Evolutionary conservation across 192 early-diverging fungal species (phyloP), one percentile per base, ranked within the genome.

Genomic region (Coemansia sp.): DNA sequence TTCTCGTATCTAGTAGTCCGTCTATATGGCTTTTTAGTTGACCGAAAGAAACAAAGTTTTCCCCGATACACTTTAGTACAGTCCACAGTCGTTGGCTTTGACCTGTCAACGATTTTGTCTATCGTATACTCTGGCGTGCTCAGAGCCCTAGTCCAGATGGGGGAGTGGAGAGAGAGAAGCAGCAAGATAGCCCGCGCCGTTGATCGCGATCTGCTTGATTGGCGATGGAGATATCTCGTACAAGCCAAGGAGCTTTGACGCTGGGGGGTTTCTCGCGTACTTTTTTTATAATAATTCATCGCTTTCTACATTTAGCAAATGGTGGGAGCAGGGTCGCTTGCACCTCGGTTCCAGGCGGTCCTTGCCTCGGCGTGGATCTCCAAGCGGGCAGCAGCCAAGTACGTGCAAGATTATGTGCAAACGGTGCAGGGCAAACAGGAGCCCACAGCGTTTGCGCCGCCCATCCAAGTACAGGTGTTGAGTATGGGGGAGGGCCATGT

Each of bases 321-420:
- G 11, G 13, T 4, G 14, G 5, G 23, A 27, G 33, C 11, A 59
- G 45, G 51, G 26, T 29, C 56, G 14, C 38, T 71, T 20, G 52
- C 55, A 5, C 70, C 70, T 0, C 57, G 59, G 52, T 73, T 67
- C 35, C 63, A 73, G 22, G 42, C 64, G 9, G 47, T 73, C 1
- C 39, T 73, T 19, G 70, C 70, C 16, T 73, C 70, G 9, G 70
- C 70, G 23, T 73, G 70, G 70, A 73, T 73, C 37, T 73, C 70
- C 27, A 73, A 73, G 41, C 62, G 59, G 35, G 49, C 42, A 7
- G 70, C 64, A 5, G 44, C 59, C 39, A 60, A 67, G 28, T 73
- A 73, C 47, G 53, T 73, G 18, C 50, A 73, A 23, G 59, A 60
- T 16, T 71, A 71, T 34, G 42, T 73, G 7, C 38, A 56, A 23